These are phyloP conservation scores for Bimuria novae-zelandiae DNA, from an alignment of 2,329 filamentous ascomycete genomes.

Conservation along the genomic window DNA sequence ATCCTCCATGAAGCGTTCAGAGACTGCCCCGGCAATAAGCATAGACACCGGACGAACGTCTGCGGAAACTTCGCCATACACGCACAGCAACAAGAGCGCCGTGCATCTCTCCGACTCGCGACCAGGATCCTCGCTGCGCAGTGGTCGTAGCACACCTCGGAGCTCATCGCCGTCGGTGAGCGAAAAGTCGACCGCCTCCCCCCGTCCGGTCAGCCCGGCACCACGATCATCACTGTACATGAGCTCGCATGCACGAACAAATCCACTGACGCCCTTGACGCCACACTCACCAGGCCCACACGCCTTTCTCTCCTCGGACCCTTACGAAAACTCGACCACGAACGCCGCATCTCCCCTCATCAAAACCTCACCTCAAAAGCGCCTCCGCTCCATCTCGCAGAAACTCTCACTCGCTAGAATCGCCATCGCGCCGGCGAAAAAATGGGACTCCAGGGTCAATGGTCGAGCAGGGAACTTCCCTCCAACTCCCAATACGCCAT, in stretches of 20 bases:
- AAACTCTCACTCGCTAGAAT: slow-evolving; percentile 46
- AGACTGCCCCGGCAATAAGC: slow-evolving; percentile 27
- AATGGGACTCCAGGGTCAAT: slow-evolving; percentile 35
- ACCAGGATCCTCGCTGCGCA: slow-evolving; percentile 26
- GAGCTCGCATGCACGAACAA: slow-evolving; percentile 20
- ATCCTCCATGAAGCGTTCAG: slow-evolving; percentile 27
- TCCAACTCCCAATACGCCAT: slow-evolving; percentile 32
- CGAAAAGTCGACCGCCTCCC: slow-evolving; percentile 17
- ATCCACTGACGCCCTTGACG: slow-evolving; percentile 29
- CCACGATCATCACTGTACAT: slow-evolving; percentile 37
- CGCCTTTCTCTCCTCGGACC: slow-evolving; percentile 46
- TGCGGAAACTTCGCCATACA: slow-evolving; percentile 13
- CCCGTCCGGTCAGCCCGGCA: slow-evolving; percentile 29
- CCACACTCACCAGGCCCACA: slow-evolving; percentile 36
- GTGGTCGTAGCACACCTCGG: slow-evolving; percentile 27
- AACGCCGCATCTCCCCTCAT: slow-evolving; percentile 39
- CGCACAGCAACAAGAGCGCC: slow-evolving; percentile 25
- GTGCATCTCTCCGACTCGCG: slow-evolving; percentile 27
- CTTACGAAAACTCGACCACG: slow-evolving; percentile 39
- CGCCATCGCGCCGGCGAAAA: slow-evolving; percentile 41
- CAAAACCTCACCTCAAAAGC: slow-evolving; percentile 40
- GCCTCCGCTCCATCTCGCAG: slow-evolving; percentile 44
- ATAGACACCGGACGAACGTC: slow-evolving; percentile 28
- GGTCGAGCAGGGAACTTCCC: slow-evolving; percentile 22
- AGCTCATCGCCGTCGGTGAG: slow-evolving; percentile 31